Conservation (phyloP, 2,329 filamentous ascomycete species). For the Phialocephala sp. region DNA sequence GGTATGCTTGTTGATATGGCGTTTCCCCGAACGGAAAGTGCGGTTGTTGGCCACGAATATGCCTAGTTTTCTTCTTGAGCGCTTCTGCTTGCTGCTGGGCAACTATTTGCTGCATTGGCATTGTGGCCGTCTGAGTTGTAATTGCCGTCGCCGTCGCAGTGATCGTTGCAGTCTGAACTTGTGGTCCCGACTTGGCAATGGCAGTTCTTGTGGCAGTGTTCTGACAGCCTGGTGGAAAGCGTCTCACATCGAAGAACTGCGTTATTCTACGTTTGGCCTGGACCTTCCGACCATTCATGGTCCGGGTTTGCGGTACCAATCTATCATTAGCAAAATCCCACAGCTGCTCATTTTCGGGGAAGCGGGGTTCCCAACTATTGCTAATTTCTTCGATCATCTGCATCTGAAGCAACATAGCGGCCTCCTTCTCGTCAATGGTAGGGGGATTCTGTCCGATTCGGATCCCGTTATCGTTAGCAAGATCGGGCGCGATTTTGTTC, state of each 20-base stretch:
- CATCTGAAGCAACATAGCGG: constrained; percentile 26
- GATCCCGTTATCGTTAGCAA: constrained; percentile 27
- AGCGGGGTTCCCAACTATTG: constrained; percentile 39
- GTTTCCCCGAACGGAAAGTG: constrained; percentile 41
- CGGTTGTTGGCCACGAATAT: constrained; percentile 29
- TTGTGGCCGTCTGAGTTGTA: not conserved
- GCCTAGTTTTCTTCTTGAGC: constrained; percentile 22
- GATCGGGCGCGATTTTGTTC: constrained; percentile 31
- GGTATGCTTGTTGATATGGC: constrained; percentile 35
- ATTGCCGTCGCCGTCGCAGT: not conserved
- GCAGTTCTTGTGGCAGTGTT: constrained; percentile 19
- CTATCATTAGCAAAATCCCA: constrained; percentile 38
- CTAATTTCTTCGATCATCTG: constrained; percentile 39
- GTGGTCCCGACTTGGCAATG: constrained; percentile 29
- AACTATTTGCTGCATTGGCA: not conserved
- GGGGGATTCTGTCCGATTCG: not conserved
- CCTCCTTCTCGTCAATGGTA: not conserved
- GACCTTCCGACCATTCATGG: constrained; percentile 6
- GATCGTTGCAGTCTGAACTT: not conserved
- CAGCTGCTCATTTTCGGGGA: constrained; percentile 37
- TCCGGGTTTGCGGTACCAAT: not conserved
- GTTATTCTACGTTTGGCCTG: constrained; percentile 13
- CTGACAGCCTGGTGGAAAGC: constrained; percentile 35
- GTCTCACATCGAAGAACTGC: constrained; percentile 34
- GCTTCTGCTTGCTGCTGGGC: not conserved